A percentile compares a stretch with the other conserved stretches of the same genome.
Evolutionary conservation across 2,329 filamentous ascomycete genomes (phyloP).

Genomic region (Scortechinia acanthostroma): DNA sequence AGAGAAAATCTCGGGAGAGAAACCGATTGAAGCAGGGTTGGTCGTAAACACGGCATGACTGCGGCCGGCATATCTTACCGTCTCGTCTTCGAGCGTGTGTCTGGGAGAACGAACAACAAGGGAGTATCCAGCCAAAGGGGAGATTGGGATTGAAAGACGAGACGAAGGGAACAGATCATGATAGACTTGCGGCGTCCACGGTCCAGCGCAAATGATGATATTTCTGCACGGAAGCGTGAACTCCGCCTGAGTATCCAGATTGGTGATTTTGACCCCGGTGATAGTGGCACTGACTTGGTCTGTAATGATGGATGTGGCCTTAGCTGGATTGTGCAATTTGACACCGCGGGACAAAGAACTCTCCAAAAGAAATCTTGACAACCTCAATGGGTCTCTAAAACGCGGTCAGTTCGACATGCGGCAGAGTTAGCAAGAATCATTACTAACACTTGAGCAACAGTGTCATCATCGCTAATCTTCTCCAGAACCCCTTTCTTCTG

Average conservation of each 20-base stretch:
- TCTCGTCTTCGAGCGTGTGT: slow-evolving; percentile 35
- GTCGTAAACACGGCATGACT: slow-evolving; percentile 68
- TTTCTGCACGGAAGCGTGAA: slow-evolving; percentile 52
- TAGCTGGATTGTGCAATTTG: slow-evolving; percentile 56
- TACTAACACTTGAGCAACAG: slow-evolving; percentile 57
- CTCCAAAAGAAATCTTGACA: slow-evolving; percentile 60
- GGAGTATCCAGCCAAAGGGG: slow-evolving; percentile 64
- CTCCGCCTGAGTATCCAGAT: slow-evolving; percentile 31
- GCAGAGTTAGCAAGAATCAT: not conserved
- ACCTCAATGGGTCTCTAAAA: slow-evolving; percentile 51
- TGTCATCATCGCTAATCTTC: slow-evolving; percentile 50
- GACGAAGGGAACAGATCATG: slow-evolving; percentile 53
- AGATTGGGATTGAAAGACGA: slow-evolving; percentile 42
- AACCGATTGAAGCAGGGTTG: slow-evolving; percentile 35
- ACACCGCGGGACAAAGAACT: slow-evolving; percentile 53
- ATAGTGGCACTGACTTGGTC: slow-evolving; percentile 38
- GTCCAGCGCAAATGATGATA: slow-evolving; percentile 61
- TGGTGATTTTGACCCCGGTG: slow-evolving; percentile 39
- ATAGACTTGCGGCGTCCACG: slow-evolving; percentile 67
- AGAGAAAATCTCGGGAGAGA: slow-evolving; percentile 67
- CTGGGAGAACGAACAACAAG: slow-evolving; percentile 57
- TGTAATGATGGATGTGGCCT: slow-evolving; percentile 38
- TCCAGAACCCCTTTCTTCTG: slow-evolving; percentile 46
- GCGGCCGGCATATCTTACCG: slow-evolving; percentile 13
- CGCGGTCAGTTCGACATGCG: not conserved